Base-by-base conservation (phyloP, 208 protist genomes). In the Trypanosoma grayi region DNA sequence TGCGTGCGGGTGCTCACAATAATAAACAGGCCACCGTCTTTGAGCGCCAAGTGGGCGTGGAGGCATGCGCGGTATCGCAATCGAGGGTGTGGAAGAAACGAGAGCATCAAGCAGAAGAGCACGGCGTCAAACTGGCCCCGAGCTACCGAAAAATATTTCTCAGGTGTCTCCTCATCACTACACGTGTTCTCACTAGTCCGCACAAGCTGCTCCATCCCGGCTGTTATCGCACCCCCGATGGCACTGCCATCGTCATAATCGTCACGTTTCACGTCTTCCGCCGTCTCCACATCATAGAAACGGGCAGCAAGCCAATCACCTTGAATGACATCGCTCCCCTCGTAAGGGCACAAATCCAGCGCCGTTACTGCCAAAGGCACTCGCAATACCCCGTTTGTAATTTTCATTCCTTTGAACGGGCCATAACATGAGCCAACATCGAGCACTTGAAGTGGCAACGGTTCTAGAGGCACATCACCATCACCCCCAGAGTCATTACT, bases 381-480 rank as follows among this genome's bases (percentile, higher is more conserved):
- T 7, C 57, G 18, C 14, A 80, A 41, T 4, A 69, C 27, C 2
- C 58, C 40, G 47, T 84, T 73, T 2, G 39, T 33, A 16, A 87
- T 24, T 5, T 6, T 36, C 30, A 54, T 63, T 11, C 77, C 77
- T 0, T 40, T 46, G 59, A 95, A 93, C 5, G 89, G 86, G 16
- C 82, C 83, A 60, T 95, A 95, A 75, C 89, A 95, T 14, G 76
- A 81, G 6, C 89, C 89, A 8, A 95, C 76, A 45, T 95, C 89
- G 25, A 95, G 57, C 22, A 83, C 74, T 16, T 50, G 61, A 28
- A 95, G 59, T 36, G 79, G 65, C 11, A 78, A 57, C 6, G 59
- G 31, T 10, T 46, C 2, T 36, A 20, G 2, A 0, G 40, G 6
- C 34, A 13, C 13, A 37, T 31, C 4, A 53, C 6, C 6, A 22